These are phyloP conservation scores for Oxyria digyna DNA, from an alignment of 148 eudicot species.

Conservation along the genomic window DNA sequence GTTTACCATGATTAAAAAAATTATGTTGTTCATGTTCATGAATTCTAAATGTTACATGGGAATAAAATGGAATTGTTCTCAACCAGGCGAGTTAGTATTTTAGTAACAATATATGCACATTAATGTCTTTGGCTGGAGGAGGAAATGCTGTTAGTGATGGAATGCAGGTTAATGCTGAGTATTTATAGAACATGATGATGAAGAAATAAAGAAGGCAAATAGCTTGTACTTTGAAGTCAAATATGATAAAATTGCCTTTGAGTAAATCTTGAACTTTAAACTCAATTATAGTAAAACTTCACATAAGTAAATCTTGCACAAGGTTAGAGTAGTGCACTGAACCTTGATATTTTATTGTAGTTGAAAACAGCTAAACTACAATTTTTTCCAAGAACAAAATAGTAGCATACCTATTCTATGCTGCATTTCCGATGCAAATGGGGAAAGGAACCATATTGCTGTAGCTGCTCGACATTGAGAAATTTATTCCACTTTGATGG, in stretches of 20 bases:
- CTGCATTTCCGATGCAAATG: too few relatives aligned
- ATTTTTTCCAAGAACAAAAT: too few relatives aligned
- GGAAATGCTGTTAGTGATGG: not conserved
- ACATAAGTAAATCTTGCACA: too few relatives aligned
- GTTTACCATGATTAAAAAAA: too few relatives aligned
- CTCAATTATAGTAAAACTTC: too few relatives aligned
- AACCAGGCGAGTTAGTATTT: not conserved
- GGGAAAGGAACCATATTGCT: too few relatives aligned
- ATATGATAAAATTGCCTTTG: not conserved
- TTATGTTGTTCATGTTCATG: not conserved
- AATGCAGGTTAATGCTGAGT: not conserved
- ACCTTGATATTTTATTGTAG: too few relatives aligned
- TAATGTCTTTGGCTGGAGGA: not conserved
- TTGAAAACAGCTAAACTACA: too few relatives aligned
- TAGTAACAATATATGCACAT: not conserved
- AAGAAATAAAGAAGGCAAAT: not conserved
- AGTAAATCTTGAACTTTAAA: not conserved
- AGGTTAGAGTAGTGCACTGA: too few relatives aligned
- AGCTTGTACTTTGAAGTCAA: not conserved
- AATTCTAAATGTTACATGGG: not conserved
- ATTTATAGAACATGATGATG: not conserved
- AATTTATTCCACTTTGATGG: too few relatives aligned
- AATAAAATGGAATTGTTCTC: not conserved
- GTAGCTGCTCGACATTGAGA: too few relatives aligned
- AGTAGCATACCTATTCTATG: too few relatives aligned